Conservation (phyloP, 1,139 yeast genomes). For the Zygosaccharomyces sapae region DNA sequence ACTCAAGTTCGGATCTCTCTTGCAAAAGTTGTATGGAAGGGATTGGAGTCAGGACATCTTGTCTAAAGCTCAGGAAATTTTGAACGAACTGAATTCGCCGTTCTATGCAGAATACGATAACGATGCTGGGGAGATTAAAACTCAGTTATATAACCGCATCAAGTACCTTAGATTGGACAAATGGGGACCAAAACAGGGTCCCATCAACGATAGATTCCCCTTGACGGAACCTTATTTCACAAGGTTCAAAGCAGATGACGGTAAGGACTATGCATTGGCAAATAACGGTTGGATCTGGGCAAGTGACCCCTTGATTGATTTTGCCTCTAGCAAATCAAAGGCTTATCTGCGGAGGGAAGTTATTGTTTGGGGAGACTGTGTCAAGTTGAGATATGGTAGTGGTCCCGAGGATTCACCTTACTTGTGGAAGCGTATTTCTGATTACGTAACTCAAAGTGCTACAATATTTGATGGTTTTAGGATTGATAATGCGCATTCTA, state of each 20-base stretch:
- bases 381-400: conserved; percentile 80
- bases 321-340: conserved; percentile 74
- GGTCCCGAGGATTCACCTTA: conserved; percentile 78
- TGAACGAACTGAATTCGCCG: conserved; percentile 74
- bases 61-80: conserved; percentile 47
- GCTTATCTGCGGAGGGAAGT: conserved; percentile 90
- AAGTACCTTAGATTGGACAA: conserved; percentile 70
- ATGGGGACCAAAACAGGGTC: conserved; percentile 76
- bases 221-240: conserved; percentile 87
- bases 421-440: conserved; percentile 83
- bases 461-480: conserved; percentile 79
- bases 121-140: conserved; percentile 60
- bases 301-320: conserved; percentile 88
- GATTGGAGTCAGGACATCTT: conserved; percentile 37
- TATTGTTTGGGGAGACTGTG: conserved; percentile 97
- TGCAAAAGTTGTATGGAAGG: conserved; percentile 39
- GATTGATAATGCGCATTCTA: conserved; percentile 92
- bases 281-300: conserved; percentile 99
- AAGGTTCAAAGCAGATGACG: conserved; percentile 51
- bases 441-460: conserved; percentile 75
- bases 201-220: conserved; percentile 53
- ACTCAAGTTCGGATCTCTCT: conserved; percentile 45
- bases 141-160: conserved; percentile 70
- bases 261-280: conserved; percentile 67
- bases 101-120: conserved; percentile 72